These are phyloP conservation scores for Macadamia integrifolia DNA, from an alignment of 164 flowering plant genomes.

Conservation along the genomic window DNA sequence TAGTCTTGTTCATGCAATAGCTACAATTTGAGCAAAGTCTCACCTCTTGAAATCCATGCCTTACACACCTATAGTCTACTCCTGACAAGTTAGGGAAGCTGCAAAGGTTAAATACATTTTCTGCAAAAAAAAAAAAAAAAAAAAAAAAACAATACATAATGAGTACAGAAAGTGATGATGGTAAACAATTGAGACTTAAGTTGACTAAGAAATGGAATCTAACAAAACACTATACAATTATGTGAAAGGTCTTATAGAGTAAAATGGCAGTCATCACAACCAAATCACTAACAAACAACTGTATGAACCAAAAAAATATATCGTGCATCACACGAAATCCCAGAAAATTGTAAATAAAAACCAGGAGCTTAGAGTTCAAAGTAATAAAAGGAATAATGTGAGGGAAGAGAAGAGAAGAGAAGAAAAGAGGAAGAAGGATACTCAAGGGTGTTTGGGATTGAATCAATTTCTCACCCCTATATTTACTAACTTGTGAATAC, in stretches of 20 bases:
- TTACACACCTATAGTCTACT: conserved; percentile 50
- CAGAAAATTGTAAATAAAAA: background rate
- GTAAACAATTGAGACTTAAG: background rate
- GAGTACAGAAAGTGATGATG: background rate
- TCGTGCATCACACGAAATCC: too few relatives aligned
- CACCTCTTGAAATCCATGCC: conserved; percentile 84
- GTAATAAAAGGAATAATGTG: too few relatives aligned
- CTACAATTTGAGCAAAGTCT: conserved; percentile 5
- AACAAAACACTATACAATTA: too few relatives aligned
- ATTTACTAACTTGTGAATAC: too few relatives aligned
- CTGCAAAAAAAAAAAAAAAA: conserved; percentile 56
- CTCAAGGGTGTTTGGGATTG: too few relatives aligned
- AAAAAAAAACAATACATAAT: conserved; percentile 10
- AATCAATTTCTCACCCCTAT: too few relatives aligned
- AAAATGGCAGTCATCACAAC: background rate
- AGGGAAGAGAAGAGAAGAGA: too few relatives aligned
- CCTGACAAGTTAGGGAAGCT: conserved; percentile 68
- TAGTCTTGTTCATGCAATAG: conserved; percentile 1
- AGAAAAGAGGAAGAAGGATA: too few relatives aligned
- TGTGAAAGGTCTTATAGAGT: background rate
- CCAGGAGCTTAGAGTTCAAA: too few relatives aligned
- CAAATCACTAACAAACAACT: too few relatives aligned
- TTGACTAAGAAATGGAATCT: too few relatives aligned
- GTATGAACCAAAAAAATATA: too few relatives aligned
- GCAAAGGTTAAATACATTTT: conserved; percentile 89